These are phyloP conservation scores for Tardiomyces digboiensis DNA, from an alignment of 1,139 yeast genomes.

Conservation along the genomic window DNA sequence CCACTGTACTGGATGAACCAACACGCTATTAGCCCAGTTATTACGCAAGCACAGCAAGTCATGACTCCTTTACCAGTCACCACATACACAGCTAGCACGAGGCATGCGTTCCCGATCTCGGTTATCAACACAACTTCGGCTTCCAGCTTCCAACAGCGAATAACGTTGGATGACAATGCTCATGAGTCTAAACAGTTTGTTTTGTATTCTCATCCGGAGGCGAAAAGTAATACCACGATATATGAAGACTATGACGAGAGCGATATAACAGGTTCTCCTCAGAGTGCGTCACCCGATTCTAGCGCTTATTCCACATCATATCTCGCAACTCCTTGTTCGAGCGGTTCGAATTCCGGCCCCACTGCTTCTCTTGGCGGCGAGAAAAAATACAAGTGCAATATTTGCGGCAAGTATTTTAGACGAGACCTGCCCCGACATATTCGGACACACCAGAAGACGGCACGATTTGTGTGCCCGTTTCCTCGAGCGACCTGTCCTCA, in stretches of 20 bases:
- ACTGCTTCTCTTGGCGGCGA: too few species aligned
- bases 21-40: neutral
- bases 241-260: neutral
- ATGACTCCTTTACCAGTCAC: too few species aligned
- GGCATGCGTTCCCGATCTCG: neutral
- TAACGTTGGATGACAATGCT: neutral
- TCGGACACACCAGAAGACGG: conserved; percentile 50
- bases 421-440: conserved; percentile 59
- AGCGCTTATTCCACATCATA: neutral
- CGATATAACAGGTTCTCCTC: neutral
- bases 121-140: neutral
- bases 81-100: too few species aligned
- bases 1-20: neutral
- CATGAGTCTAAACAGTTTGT: neutral
- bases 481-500: conserved; percentile 49
- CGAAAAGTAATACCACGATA: too few species aligned
- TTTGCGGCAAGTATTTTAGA: conserved; percentile 49
- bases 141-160: neutral
- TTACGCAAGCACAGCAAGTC: neutral
- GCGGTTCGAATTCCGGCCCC: too few species aligned
- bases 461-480: conserved; percentile 51
- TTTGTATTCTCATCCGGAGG: neutral
- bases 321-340: too few species aligned
- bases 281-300: neutral
- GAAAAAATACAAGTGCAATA: conserved; percentile 38